phyloP scores from a whole-genome alignment of 352 stramenopile genomes.

The Halophytophthora polymorphica region DNA sequence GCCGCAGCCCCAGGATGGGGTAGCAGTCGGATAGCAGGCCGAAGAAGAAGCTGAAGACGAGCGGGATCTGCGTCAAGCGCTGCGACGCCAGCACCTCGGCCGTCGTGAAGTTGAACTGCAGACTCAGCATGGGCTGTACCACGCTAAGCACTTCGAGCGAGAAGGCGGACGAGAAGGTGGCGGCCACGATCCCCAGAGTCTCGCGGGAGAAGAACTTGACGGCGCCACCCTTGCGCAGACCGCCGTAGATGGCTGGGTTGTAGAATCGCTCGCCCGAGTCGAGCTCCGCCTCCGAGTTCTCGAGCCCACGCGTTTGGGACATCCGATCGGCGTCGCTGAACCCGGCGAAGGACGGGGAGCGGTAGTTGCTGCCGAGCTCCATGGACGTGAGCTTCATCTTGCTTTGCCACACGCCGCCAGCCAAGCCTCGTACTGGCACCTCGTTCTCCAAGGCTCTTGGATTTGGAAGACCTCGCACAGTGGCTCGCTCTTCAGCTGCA shows the following conservation, averaged over 20 bases:
- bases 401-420: constrained; percentile 10
- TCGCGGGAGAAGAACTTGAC: constrained; percentile 58
- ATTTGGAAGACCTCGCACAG: no score
- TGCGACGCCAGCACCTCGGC: constrained; percentile 40
- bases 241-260: constrained; percentile 69
- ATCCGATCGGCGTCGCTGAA: constrained; percentile 12
- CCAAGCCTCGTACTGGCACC: constrained; percentile 18
- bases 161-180: constrained; percentile 67
- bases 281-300: no score
- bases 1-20: constrained; percentile 85
- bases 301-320: no score
- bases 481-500: no score
- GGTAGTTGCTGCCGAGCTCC: constrained; percentile 12
- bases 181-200: constrained; percentile 55
- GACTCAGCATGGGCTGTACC: constrained; percentile 53
- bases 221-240: constrained; percentile 56
- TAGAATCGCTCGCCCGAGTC: constrained; percentile 75
- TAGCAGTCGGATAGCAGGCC: constrained; percentile 89
- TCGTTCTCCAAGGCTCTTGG: constrained; percentile 16
- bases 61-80: constrained; percentile 78
- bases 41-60: constrained; percentile 87
- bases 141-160: constrained; percentile 59
- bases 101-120: constrained; percentile 41
- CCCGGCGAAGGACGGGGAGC: constrained; percentile 10
- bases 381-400: constrained; percentile 13